These are phyloP conservation scores for Metschnikowia matae DNA, from an alignment of 805 yeast genomes.

Conservation along the genomic window DNA sequence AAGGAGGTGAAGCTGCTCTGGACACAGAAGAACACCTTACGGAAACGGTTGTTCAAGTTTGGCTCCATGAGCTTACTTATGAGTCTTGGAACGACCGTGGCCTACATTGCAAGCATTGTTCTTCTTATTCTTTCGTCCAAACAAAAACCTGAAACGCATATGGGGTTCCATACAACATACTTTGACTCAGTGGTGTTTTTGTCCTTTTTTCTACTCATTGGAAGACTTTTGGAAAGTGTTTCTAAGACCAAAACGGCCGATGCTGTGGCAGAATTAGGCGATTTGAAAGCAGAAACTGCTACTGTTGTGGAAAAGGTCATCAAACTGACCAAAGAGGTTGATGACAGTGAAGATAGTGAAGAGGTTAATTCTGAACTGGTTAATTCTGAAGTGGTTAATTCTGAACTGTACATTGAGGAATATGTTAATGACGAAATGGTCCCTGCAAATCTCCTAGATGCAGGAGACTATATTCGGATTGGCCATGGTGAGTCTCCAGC, in stretches of 20 bases:
- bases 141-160: constrained; percentile 15
- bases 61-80: constrained; percentile 77
- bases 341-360: too few species aligned
- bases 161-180: constrained; percentile 58
- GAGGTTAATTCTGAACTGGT: too few species aligned
- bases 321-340: too few species aligned
- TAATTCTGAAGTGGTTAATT: too few species aligned
- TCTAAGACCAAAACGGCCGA: constrained; percentile 66
- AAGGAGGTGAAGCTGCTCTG: constrained; percentile 57
- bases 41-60: constrained; percentile 55
- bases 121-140: constrained; percentile 46
- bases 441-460: constrained; percentile 44
- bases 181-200: constrained; percentile 78
- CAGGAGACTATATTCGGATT: constrained; percentile 47
- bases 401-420: constrained; percentile 1
- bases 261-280: constrained; percentile 52
- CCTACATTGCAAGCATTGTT: constrained; percentile 65
- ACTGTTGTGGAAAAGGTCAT: constrained; percentile 26
- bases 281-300: constrained; percentile 49
- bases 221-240: constrained; percentile 61
- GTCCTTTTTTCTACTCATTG: constrained; percentile 66
- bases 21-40: constrained; percentile 52
- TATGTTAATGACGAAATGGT: constrained; percentile 29
- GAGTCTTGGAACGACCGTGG: constrained; percentile 68
- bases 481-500: constrained; percentile 59